phyloP scores from a whole-genome alignment of 257 asterid genomes.

The Primulina tabacum region DNA sequence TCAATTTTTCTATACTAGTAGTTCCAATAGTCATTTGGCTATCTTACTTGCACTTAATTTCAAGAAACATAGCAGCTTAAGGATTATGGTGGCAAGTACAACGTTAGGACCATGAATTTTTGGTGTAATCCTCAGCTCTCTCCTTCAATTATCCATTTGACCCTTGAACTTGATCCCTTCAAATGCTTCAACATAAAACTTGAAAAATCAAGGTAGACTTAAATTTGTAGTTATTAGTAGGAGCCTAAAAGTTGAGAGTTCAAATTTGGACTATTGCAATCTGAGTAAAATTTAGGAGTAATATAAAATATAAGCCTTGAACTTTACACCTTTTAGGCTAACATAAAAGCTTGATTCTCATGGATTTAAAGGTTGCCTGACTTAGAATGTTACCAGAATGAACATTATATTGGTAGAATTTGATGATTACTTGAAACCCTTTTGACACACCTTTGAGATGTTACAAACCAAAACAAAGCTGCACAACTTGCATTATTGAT shows the following conservation, averaged over 20 bases:
- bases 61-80: background rate
- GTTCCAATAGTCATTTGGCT: slow-evolving; percentile 19
- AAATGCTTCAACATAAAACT: background rate
- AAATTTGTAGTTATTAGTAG: background rate
- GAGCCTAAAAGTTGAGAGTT: background rate
- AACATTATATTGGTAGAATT: background rate
- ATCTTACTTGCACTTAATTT: background rate
- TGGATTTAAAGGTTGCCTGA: too few species aligned
- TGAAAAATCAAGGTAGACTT: background rate
- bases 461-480: background rate
- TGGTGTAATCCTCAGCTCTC: background rate
- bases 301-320: background rate
- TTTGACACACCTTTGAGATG: background rate
- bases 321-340: background rate
- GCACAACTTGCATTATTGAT: background rate
- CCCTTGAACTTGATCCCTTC: background rate
- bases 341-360: background rate
- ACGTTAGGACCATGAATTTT: background rate
- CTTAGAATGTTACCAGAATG: background rate
- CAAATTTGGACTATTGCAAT: background rate
- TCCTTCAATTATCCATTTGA: too few species aligned
- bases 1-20: slow-evolving; percentile 3
- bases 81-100: background rate
- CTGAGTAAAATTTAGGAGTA: too few species aligned
- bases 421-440: background rate